Evolutionary conservation across 2,329 filamentous ascomycete species (phyloP), one percentile per base, ranked within the genome.

Genomic region (Aspergillus spinulosporus): DNA sequence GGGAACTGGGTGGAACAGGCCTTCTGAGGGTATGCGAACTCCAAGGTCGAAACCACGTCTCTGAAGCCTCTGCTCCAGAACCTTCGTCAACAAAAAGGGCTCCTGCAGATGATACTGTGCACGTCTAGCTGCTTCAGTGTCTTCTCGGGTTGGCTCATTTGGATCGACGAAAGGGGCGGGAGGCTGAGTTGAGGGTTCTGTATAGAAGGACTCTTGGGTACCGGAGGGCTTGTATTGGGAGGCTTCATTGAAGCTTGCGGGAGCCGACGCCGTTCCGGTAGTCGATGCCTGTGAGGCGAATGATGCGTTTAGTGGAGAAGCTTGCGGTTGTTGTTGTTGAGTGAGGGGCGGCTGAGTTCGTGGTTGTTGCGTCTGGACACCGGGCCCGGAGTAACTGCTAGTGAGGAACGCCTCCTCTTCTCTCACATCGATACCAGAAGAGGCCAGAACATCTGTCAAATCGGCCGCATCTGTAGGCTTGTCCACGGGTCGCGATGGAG

Each of bases 321-420:
- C 81, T 73, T 63, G 85, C 78, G 43, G 51, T 53, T 46, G 62
- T 48, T 65, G 65, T 50, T 21, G 21, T 21, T 67, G 66, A 5
- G 61, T 32, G 15, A 64, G 80, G 74, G 50, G 80, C 74, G 63
- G 85, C 78, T 52, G 53, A 52, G 58, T 64, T 60, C 72, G 64
- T 26, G 64, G 65, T 46, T 63, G 60, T 54, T 69, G 65, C 54
- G 65, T 66, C 61, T 72, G 68, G 49, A 66, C 66, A 54, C 65
- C 67, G 80, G 52, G 78, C 74, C 57, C 73, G 64, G 64, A 76
- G 71, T 68, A 80, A 67, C 68, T 78, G 68, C 68, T 86, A 44
- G 90, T 87, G 72, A 94, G 80, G 62, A 86, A 89, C 64, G 92
- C 89, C 68, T 95, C 90, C 72, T 96, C 92, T 62, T 91, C 91